Conservation (phyloP, 495 filamentous ascomycete genomes). For the Trichoderma virens region DNA sequence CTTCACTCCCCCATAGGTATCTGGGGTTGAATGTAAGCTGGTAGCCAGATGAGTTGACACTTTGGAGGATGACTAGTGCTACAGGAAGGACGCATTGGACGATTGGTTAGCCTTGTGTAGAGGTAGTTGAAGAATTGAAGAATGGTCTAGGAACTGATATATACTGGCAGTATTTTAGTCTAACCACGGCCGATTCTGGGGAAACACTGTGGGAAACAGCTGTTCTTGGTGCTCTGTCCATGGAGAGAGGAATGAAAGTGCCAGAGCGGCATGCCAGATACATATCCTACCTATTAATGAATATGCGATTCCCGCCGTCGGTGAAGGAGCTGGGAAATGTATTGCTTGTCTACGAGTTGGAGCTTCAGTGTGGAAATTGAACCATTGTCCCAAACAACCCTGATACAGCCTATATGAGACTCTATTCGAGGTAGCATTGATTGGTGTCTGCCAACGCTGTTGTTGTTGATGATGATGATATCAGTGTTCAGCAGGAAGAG, state of each 20-base stretch:
- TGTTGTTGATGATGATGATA: too few species aligned
- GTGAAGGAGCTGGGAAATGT: not conserved
- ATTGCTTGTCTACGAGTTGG: too few species aligned
- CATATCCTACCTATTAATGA: not conserved
- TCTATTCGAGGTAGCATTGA: too few species aligned
- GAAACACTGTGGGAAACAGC: not conserved
- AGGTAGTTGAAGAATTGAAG: conserved; percentile 1
- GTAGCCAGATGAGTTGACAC: conserved; percentile 3
- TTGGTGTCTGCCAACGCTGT: too few species aligned
- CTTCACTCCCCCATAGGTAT: not conserved
- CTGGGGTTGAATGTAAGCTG: not conserved
- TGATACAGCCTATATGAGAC: too few species aligned
- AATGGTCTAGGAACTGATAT: not conserved
- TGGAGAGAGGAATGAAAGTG: not conserved
- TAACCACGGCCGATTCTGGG: not conserved
- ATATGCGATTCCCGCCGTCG: not conserved
- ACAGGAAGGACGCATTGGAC: not conserved
- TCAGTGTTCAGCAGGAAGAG: too few species aligned
- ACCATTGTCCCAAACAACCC: too few species aligned
- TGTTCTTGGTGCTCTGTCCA: not conserved
- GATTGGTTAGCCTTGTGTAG: conserved; percentile 8
- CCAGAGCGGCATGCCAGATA: too few species aligned
- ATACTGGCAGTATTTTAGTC: not conserved
- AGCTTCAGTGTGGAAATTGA: too few species aligned
- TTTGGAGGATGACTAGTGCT: not conserved